Percentiles rank a stretch among this genome's conserved stretches.
phyloP scores from a whole-genome alignment of 2,329 filamentous ascomycete genomes.

The Macrophomina phaseolina region DNA sequence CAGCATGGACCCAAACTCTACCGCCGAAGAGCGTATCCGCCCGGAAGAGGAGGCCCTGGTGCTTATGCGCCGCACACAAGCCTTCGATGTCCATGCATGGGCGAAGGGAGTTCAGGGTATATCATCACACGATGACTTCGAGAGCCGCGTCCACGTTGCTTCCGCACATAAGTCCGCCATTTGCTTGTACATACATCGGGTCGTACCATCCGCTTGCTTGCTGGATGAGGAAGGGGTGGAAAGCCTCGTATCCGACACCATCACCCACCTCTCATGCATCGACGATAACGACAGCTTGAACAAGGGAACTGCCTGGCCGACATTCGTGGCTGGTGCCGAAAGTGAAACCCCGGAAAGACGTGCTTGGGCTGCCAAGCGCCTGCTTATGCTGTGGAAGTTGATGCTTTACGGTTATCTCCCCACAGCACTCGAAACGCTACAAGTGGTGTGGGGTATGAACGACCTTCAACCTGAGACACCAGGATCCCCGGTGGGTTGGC shows the following conservation, averaged over 20 bases:
- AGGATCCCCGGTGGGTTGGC: constrained; percentile 20
- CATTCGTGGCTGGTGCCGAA: constrained; percentile 64
- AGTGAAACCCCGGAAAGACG: constrained; percentile 55
- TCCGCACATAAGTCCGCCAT: constrained; percentile 48
- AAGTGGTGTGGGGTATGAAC: constrained; percentile 42
- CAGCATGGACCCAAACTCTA: constrained; percentile 30
- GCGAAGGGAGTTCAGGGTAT: constrained; percentile 39
- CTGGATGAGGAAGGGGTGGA: background rate
- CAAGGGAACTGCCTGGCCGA: constrained; percentile 66
- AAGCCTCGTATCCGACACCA: constrained; percentile 56
- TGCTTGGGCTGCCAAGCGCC: constrained; percentile 58
- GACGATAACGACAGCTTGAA: constrained; percentile 58
- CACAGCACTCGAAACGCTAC: constrained; percentile 42
- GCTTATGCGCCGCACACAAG: constrained; percentile 37
- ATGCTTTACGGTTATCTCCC: constrained; percentile 48
- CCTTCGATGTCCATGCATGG: constrained; percentile 43
- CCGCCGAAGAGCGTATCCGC: background rate
- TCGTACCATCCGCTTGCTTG: constrained; percentile 34
- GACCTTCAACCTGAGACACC: constrained; percentile 24
- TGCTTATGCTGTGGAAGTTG: constrained; percentile 40
- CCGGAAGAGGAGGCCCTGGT: constrained; percentile 35
- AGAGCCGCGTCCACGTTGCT: constrained; percentile 43
- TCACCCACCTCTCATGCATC: constrained; percentile 58
- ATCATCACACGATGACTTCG: constrained; percentile 41
- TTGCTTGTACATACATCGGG: constrained; percentile 46